Evolutionary conservation across 441 rosid genomes (phyloP), one percentile per base, ranked within the genome.

Genomic region (Metrosideros polymorpha): DNA sequence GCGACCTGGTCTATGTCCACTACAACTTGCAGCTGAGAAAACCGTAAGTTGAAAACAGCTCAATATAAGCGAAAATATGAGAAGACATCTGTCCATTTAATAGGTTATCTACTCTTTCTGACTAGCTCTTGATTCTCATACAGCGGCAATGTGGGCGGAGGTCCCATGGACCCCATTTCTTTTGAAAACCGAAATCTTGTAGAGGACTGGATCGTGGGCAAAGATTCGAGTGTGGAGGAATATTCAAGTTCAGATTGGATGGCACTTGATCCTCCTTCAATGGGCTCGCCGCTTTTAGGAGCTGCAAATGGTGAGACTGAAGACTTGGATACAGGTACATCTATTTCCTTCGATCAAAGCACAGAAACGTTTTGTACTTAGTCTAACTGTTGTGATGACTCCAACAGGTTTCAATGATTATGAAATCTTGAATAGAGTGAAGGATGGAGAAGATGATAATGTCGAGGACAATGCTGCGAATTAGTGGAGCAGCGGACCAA

Each of bases 121-220:
- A 83, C 45, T 83, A 55, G 43, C 84, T 18, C n/a, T 79, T 49
- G 52, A 86, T 85, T 82, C 76, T 43, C 82, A 84, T 84, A 45
- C 88, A 89, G 92, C 88, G 85, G 87, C 84, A 93, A 88, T 88
- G 90, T 85, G 56, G 89, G 92, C 51, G 92, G 89, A 87, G 88
- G 87, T 49, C 83, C 83, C 24, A 51, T 85, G 90, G 99, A 94
- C 86, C 95, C 94, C 25, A 82, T 93, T 61, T 92, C 95, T 84
- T 89, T 90, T 51, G 97, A 90, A 52, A 86, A 90, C 77, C 75
- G 89, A 85, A 87, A 84, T 59, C 18, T 88, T 49, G 85, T 94
- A 50, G 98, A 96, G 90, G 99, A 96, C 59, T 98, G 99, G 99
- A 89, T 95, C 83, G 87, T 89, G 3, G 92, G 91, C 87, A 93